phyloP scores from a whole-genome alignment of 495 filamentous ascomycete genomes.

The Pseudoneurospora amorphoporcata region DNA sequence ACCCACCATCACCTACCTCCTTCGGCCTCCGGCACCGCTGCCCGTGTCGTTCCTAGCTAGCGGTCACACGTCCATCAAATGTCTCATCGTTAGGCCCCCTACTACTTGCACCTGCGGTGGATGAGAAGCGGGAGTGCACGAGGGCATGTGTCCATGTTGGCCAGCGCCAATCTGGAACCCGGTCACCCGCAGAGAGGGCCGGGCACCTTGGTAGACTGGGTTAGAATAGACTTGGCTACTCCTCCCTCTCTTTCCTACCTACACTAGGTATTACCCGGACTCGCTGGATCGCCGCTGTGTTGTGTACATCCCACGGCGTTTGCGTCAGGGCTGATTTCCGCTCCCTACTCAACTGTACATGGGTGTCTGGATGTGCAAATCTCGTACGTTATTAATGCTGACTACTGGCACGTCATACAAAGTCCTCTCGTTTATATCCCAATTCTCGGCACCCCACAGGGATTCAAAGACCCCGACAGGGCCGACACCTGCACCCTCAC shows the following conservation, averaged over 20 bases:
- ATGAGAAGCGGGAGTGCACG: not conserved
- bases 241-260: not conserved
- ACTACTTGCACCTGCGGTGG: not conserved
- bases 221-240: not conserved
- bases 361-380: slow-evolving; percentile 3
- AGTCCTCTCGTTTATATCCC: slow-evolving; percentile 54
- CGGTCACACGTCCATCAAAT: not conserved
- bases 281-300: slow-evolving; percentile 1
- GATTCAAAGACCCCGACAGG: slow-evolving; percentile 28
- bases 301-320: not conserved
- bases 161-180: not conserved
- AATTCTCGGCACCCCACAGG: slow-evolving; percentile 38
- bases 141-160: not conserved
- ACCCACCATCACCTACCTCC: not conserved
- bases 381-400: slow-evolving; percentile 13
- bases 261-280: not conserved
- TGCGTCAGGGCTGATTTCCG: not conserved
- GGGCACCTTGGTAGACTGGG: not conserved
- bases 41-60: not conserved
- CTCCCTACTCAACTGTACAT: not conserved
- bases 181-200: not conserved
- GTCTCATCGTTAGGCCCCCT: not conserved
- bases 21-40: not conserved
- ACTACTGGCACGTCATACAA: slow-evolving; percentile 16
- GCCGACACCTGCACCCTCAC: slow-evolving; percentile 28